Conservation (phyloP, 345 rosid species). For the Mallotus nudiflorus region DNA sequence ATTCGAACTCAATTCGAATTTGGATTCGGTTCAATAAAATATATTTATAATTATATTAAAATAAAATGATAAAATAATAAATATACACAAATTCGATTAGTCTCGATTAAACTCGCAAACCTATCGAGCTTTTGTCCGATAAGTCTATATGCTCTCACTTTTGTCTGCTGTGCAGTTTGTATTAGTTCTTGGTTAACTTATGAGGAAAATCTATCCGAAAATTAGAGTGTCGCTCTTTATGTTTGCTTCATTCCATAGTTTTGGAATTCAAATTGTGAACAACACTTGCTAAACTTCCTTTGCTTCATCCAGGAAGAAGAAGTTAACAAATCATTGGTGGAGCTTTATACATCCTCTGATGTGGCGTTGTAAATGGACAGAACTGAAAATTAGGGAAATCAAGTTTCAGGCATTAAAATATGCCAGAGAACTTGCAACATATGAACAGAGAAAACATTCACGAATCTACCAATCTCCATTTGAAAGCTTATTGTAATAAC, state of each 20-base stretch:
- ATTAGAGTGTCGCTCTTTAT: not conserved
- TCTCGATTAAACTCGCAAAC: no score
- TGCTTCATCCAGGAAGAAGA: slow-evolving; percentile 54
- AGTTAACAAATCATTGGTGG: slow-evolving; percentile 81
- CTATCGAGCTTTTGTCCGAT: no score
- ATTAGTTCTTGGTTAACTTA: no score
- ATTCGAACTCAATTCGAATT: no score
- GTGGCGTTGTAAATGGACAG: slow-evolving; percentile 96
- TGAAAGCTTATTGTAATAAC: no score
- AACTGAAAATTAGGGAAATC: slow-evolving; percentile 68
- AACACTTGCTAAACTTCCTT: slow-evolving; percentile 8
- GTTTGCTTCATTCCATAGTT: not conserved
- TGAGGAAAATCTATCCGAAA: no score
- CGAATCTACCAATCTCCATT: slow-evolving; percentile 38
- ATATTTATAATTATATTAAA: no score
- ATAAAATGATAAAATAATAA: no score
- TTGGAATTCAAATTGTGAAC: not conserved
- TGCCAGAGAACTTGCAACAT: slow-evolving; percentile 50
- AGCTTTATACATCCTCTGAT: slow-evolving; percentile 71
- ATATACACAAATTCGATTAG: no score
- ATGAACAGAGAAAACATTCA: slow-evolving; percentile 48
- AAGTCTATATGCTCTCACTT: no score
- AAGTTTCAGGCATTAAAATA: slow-evolving; percentile 67
- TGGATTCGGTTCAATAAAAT: no score
- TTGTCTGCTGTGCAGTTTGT: no score